Evolutionary conservation across 164 flowering plant genomes (phyloP).

Genomic region (Vitis riparia): DNA sequence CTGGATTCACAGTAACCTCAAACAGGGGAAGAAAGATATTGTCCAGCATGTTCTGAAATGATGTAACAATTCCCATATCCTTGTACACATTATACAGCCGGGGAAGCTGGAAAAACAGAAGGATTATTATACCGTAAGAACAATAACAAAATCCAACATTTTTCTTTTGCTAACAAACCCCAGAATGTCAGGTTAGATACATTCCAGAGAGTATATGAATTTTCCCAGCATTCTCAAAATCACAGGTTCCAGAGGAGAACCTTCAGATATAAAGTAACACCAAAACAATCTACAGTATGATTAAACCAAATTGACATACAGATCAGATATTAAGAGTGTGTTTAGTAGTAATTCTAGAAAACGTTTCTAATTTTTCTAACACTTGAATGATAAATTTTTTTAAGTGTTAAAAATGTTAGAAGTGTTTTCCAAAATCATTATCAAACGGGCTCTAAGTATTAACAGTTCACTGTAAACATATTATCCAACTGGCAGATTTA

Average conservation of each 20-base stretch:
- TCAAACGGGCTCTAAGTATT: no score
- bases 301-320: no score
- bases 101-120: conserved; percentile 65
- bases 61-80: conserved; percentile 97
- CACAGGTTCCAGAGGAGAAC: neutral
- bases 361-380: no score
- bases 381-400: no score
- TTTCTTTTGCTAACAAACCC: neutral
- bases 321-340: no score
- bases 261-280: no score
- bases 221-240: neutral
- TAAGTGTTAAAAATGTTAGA: no score
- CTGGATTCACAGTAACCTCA: conserved; percentile 95
- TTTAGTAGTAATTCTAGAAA: no score
- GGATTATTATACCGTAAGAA: conserved; percentile 7
- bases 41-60: conserved; percentile 96
- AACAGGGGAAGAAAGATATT: conserved; percentile 93
- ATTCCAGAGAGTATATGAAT: neutral
- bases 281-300: no score
- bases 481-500: no score
- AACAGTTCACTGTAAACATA: no score
- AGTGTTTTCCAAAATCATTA: no score
- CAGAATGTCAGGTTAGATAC: neutral
- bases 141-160: neutral
- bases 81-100: conserved; percentile 93